A percentile compares a stretch with the other conserved stretches of the same genome.
These are phyloP conservation scores for Phytopythium kandeliae DNA, from an alignment of 352 stramenopile species.

Conservation along the genomic window DNA sequence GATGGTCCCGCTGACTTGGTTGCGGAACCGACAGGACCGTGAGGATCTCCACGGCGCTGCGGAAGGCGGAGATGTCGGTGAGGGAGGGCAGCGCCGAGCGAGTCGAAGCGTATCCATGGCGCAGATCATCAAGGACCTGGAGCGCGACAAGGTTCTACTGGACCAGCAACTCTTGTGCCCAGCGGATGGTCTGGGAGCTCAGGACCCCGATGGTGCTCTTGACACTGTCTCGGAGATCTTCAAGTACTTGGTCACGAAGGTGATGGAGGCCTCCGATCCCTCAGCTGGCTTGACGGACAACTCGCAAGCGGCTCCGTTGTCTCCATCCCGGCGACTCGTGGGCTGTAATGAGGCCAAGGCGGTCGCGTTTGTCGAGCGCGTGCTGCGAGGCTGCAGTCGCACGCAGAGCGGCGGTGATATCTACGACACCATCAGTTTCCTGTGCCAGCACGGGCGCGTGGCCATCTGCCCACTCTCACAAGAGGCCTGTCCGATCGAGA, in stretches of 20 bases:
- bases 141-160: conserved; percentile 56
- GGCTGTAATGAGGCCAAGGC: conserved; percentile 43
- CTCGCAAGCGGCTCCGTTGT: conserved; percentile 10
- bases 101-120: conserved; percentile 67
- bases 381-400: conserved; percentile 56
- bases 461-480: conserved; percentile 68
- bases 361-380: conserved; percentile 64
- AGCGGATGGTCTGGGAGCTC: neutral
- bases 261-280: conserved; percentile 17
- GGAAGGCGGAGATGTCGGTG: conserved; percentile 15
- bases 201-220: conserved; percentile 4
- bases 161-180: conserved; percentile 42
- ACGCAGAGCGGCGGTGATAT: conserved; percentile 78
- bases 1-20: conserved; percentile 49
- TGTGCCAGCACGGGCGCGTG: conserved; percentile 51
- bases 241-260: conserved; percentile 48
- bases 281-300: conserved; percentile 3
- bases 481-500: conserved; percentile 48
- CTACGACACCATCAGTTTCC: conserved; percentile 74
- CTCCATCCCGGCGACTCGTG: conserved; percentile 25
- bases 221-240: conserved; percentile 52
- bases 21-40: conserved; percentile 52
- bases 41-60: conserved; percentile 11
- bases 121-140: conserved; percentile 76
- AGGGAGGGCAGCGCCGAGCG: conserved; percentile 38